Percentiles rank a stretch among this genome's conserved stretches.
phyloP scores from a whole-genome alignment of 2,329 filamentous ascomycete genomes.

The Xylariaceae sp. region DNA sequence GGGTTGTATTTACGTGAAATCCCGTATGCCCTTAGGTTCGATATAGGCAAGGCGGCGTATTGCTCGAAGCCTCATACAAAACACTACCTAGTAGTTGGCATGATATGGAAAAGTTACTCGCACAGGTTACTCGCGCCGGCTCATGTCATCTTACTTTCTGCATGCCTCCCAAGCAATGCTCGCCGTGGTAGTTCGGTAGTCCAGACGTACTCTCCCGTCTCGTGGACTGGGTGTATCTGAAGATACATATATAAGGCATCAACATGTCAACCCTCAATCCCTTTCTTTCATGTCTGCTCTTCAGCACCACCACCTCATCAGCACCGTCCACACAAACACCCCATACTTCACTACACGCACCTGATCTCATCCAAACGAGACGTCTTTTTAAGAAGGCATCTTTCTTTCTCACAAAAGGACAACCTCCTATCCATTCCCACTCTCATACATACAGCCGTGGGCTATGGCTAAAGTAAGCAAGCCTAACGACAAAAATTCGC shows the following conservation, averaged over 20 bases:
- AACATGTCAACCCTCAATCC: neutral
- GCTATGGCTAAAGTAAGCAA: neutral
- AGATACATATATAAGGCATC: constrained; percentile 5
- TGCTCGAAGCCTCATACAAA: no score
- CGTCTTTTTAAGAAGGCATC: neutral
- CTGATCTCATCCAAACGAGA: neutral
- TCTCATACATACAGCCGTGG: no score
- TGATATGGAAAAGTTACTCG: neutral
- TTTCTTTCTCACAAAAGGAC: neutral
- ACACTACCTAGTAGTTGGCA: neutral
- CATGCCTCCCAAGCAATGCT: constrained; percentile 1
- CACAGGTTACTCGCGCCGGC: neutral
- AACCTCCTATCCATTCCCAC: neutral
- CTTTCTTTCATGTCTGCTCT: neutral
- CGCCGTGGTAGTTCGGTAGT: constrained; percentile 11
- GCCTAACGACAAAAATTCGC: neutral
- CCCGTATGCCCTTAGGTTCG: no score
- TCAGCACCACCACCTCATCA: neutral
- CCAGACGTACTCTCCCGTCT: neutral
- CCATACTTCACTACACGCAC: neutral
- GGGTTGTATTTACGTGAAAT: no score
- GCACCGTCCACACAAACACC: neutral
- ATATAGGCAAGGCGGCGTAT: no score
- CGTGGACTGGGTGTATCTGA: neutral
- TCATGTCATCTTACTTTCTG: constrained; percentile 14